Conservation (phyloP, 2,329 filamentous ascomycete species). For the Penicillium sclerotiorum region DNA sequence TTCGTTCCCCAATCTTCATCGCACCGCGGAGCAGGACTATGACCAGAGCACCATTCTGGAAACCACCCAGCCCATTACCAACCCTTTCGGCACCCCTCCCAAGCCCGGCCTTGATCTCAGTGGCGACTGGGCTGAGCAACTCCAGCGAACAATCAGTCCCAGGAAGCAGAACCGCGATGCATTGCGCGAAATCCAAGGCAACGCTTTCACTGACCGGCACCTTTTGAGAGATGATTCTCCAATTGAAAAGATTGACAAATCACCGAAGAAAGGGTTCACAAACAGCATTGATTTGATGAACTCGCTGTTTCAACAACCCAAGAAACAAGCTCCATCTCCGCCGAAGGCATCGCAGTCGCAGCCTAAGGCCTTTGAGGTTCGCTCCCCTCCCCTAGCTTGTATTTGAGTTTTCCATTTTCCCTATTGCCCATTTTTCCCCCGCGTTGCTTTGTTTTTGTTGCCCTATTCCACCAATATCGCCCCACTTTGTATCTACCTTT, state of each 20-base stretch:
- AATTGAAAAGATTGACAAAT: constrained; percentile 24
- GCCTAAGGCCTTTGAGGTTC: constrained; percentile 81
- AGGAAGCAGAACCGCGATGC: constrained; percentile 85
- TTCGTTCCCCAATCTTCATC: constrained; percentile 72
- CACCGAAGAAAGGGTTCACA: constrained; percentile 66
- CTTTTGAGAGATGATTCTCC: constrained; percentile 36
- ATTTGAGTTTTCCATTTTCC: constrained; percentile 43
- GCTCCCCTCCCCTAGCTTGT: constrained; percentile 52
- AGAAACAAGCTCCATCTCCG: constrained; percentile 44
- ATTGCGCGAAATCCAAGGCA: constrained; percentile 66
- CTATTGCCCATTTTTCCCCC: constrained; percentile 36
- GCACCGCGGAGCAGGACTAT: constrained; percentile 72
- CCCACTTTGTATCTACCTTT: constrained; percentile 25
- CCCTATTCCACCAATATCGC: background rate
- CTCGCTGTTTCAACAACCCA: constrained; percentile 73
- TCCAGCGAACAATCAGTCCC: constrained; percentile 91
- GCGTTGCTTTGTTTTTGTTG: background rate
- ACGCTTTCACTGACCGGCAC: constrained; percentile 56
- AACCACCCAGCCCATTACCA: constrained; percentile 38
- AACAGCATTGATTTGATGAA: constrained; percentile 97
- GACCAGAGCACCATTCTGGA: constrained; percentile 56
- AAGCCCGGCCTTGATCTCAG: constrained; percentile 61
- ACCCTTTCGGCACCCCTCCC: constrained; percentile 52
- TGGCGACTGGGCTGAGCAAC: constrained; percentile 90
- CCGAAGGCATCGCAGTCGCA: constrained; percentile 60